A percentile compares a stretch with the other conserved stretches of the same genome.
Conservation (phyloP, 805 yeast species). For the Candida berthetii region DNA sequence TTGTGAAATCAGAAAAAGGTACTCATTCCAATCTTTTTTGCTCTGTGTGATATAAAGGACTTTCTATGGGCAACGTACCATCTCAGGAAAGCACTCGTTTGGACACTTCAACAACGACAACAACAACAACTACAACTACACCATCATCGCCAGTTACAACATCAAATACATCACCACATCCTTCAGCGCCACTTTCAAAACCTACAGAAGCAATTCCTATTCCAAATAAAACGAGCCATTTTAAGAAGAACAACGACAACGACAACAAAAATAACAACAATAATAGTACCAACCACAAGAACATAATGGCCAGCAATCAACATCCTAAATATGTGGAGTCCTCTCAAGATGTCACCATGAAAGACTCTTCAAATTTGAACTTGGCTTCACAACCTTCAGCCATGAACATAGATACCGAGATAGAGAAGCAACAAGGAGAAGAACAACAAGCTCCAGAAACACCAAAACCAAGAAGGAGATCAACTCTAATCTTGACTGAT, state of each 20-base stretch:
- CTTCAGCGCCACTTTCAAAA: no score
- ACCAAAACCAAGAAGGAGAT: conserved; percentile 43
- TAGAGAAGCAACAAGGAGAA: not conserved
- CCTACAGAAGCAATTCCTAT: not conserved
- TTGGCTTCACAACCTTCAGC: conserved; percentile 16
- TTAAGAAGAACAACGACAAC: not conserved
- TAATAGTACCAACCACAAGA: not conserved
- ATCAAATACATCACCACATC: not conserved
- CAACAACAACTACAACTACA: not conserved
- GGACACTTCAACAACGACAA: not conserved
- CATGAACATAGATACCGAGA: conserved; percentile 17
- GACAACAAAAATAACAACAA: not conserved
- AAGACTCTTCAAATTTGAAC: conserved; percentile 17
- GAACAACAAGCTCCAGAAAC: conserved; percentile 2
- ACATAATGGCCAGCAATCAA: not conserved
- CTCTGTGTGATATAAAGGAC: not conserved
- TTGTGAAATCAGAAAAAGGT: not conserved
- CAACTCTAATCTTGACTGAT: conserved; percentile 66
- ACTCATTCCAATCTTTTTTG: not conserved
- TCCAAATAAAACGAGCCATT: not conserved
- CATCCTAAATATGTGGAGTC: conserved; percentile 5
- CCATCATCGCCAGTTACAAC: no score
- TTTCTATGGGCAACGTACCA: conserved; percentile 11
- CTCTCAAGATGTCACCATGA: conserved; percentile 19
- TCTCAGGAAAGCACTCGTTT: conserved; percentile 9